Conservation (phyloP, 2,329 filamentous ascomycete species). For the Colletotrichum limetticola region DNA sequence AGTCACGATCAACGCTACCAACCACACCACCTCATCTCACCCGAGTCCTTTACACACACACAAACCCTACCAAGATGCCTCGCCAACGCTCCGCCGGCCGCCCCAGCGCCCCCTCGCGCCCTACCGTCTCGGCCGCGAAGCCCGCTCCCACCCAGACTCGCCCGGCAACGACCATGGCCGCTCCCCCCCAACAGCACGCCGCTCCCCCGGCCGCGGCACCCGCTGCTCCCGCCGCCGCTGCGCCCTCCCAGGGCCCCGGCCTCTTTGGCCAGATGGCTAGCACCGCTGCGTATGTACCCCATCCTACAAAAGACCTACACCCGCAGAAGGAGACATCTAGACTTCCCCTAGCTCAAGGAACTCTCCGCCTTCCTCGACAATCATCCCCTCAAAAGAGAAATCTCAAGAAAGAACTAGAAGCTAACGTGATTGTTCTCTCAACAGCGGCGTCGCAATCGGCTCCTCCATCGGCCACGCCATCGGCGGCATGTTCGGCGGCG, state of each 20-base stretch:
- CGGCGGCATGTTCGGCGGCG: slow-evolving; percentile 87
- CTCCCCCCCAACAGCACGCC: slow-evolving; percentile 55
- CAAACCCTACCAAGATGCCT: slow-evolving; percentile 69
- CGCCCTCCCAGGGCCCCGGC: slow-evolving; percentile 76
- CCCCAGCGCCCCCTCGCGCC: slow-evolving; percentile 67
- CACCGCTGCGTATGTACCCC: slow-evolving; percentile 87
- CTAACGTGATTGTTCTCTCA: slow-evolving; percentile 15
- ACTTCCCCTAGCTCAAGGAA: background rate
- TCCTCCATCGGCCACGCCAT: slow-evolving; percentile 96
- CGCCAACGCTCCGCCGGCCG: slow-evolving; percentile 77
- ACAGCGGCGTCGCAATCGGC: slow-evolving; percentile 94
- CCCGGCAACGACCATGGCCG: slow-evolving; percentile 75
- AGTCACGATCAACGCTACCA: background rate
- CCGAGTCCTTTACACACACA: background rate
- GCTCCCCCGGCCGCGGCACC: slow-evolving; percentile 46
- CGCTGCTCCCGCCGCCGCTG: slow-evolving; percentile 59
- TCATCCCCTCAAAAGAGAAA: slow-evolving; percentile 2
- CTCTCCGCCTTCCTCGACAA: background rate
- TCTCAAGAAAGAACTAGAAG: background rate
- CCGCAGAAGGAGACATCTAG: background rate
- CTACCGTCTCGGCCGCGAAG: slow-evolving; percentile 69
- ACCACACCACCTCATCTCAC: slow-evolving; percentile 9
- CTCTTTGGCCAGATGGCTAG: slow-evolving; percentile 97
- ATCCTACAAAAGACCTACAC: background rate
- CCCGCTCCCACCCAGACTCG: slow-evolving; percentile 72